A percentile compares a stretch with the other conserved stretches of the same genome.
Evolutionary conservation across 2,329 filamentous ascomycete genomes (phyloP).

Genomic region (Colletotrichum theobromicola): DNA sequence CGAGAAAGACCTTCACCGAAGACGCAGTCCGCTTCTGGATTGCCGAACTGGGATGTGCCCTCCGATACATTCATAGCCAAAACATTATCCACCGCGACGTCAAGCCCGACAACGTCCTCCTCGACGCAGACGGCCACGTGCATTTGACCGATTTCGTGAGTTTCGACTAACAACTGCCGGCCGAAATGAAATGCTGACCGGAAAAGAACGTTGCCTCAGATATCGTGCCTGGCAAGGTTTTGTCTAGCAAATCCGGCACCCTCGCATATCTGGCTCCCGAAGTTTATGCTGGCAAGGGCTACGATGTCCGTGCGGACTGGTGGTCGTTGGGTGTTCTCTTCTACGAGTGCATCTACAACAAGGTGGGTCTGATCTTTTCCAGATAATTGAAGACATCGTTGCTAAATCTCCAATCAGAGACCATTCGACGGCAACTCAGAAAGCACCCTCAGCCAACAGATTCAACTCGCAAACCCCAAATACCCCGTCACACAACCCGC

Average conservation of each 20-base stretch:
- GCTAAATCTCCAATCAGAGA: conserved; percentile 59
- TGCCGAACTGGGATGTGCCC: conserved; percentile 87
- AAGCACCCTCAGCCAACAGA: conserved; percentile 77
- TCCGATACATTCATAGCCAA: conserved; percentile 85
- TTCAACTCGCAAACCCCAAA: conserved; percentile 81
- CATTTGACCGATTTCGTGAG: conserved; percentile 97
- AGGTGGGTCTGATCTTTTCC: conserved; percentile 60
- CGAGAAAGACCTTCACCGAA: conserved; percentile 96
- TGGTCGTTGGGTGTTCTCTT: conserved; percentile 99
- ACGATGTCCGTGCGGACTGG: conserved; percentile 92
- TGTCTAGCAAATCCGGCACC: conserved; percentile 96
- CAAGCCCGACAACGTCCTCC: conserved; percentile 89
- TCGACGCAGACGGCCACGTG: conserved; percentile 90
- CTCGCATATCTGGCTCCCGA: conserved; percentile 95
- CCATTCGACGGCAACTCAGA: conserved; percentile 93
- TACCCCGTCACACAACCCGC: conserved; percentile 93
- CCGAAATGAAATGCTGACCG: conserved; percentile 25
- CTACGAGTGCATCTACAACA: conserved; percentile 99
- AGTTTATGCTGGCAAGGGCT: conserved; percentile 90
- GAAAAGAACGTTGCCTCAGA: conserved; percentile 93
- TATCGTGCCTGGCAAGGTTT: conserved; percentile 77
- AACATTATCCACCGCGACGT: conserved; percentile 91
- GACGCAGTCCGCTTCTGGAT: conserved; percentile 98
- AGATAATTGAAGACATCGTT: conserved; percentile 27
- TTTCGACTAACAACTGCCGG: conserved; percentile 16